Evolutionary conservation across 2,329 filamentous ascomycete species (phyloP).

Genomic region (Neocucurbitaria cava): DNA sequence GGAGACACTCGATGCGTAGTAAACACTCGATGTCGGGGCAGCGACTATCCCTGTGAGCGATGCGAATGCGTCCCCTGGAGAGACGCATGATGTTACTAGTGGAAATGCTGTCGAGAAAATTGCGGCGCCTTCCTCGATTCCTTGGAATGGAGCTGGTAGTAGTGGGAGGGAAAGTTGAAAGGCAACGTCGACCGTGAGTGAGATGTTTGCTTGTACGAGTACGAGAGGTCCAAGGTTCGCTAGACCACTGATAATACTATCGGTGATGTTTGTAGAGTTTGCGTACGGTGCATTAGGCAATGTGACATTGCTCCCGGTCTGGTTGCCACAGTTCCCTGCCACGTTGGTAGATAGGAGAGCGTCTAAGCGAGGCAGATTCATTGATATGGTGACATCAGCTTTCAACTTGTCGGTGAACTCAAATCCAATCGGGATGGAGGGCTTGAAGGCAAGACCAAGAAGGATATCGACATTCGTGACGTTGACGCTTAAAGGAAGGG

Average conservation of each 20-base stretch:
- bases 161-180: conserved; percentile 28
- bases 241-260: background rate
- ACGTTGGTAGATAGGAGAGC: conserved; percentile 33
- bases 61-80: conserved; percentile 8
- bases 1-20: background rate
- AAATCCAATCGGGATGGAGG: conserved; percentile 46
- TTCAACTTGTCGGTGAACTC: conserved; percentile 38
- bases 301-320: conserved; percentile 1
- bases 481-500: conserved; percentile 43
- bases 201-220: conserved; percentile 35
- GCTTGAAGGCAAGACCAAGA: conserved; percentile 39
- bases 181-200: conserved; percentile 26
- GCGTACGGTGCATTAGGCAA: background rate
- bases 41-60: background rate
- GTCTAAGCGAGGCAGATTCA: conserved; percentile 43
- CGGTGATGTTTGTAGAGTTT: conserved; percentile 14
- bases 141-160: conserved; percentile 23
- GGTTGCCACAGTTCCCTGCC: conserved; percentile 26
- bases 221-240: conserved; percentile 23
- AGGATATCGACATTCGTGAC: conserved; percentile 35
- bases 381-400: conserved; percentile 34
- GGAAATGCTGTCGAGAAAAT: conserved; percentile 31
- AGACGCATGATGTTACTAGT: conserved; percentile 28
- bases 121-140: conserved; percentile 16
- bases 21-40: conserved; percentile 2